Conservation (phyloP, 805 yeast genomes). For the Candida endomychidarum region DNA sequence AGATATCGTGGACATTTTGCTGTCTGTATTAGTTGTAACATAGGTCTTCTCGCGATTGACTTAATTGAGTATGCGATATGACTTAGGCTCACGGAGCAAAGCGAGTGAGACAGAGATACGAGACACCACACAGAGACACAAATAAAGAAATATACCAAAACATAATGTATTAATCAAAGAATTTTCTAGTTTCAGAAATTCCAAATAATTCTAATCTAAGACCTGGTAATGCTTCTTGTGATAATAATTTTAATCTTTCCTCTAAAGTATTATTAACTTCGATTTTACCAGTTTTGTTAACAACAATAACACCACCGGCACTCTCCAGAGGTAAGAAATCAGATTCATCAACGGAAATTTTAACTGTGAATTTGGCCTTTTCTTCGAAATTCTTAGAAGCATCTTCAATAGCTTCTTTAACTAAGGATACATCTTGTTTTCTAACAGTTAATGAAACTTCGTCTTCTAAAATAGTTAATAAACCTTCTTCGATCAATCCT, state of each 20-base stretch:
- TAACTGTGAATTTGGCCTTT: slow-evolving; percentile 57
- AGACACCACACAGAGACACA: no score
- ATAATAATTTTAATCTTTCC: slow-evolving; percentile 82
- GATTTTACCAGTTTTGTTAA: slow-evolving; percentile 75
- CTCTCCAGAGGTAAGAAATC: slow-evolving; percentile 58
- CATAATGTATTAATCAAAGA: slow-evolving; percentile 62
- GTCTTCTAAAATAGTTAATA: slow-evolving; percentile 72
- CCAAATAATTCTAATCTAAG: slow-evolving; percentile 89
- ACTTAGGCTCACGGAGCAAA: no score
- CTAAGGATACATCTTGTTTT: slow-evolving; percentile 60
- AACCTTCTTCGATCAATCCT: slow-evolving; percentile 76
- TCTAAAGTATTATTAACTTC: slow-evolving; percentile 91
- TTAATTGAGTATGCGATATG: no score
- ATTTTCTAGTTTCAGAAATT: slow-evolving; percentile 80
- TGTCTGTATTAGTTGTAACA: no score
- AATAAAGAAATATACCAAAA: no score
- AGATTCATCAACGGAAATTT: slow-evolving; percentile 55
- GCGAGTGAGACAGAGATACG: no score
- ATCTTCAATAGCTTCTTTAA: slow-evolving; percentile 58
- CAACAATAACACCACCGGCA: slow-evolving; percentile 84
- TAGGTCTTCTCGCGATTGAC: no score
- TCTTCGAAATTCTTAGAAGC: slow-evolving; percentile 66
- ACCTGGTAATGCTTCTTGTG: slow-evolving; percentile 87
- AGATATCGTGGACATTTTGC: no score
- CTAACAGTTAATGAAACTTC: slow-evolving; percentile 64